phyloP scores from a whole-genome alignment of 1,139 yeast genomes.

The Spathaspora jeffriesii region DNA sequence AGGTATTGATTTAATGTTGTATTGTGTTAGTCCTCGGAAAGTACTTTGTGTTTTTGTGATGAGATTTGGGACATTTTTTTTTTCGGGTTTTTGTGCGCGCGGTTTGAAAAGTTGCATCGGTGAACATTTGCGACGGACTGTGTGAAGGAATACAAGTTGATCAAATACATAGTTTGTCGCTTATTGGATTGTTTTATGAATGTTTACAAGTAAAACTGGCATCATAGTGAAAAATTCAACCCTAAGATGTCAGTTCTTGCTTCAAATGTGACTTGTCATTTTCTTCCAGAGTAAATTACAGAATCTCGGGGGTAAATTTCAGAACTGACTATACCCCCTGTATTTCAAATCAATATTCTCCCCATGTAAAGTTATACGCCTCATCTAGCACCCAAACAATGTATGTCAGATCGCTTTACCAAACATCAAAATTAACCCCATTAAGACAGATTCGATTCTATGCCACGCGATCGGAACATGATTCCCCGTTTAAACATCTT shows the following conservation, averaged over 20 bases:
- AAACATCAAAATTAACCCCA: background rate
- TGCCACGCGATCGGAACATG: constrained; percentile 31
- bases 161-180: too few species aligned
- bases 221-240: background rate
- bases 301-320: background rate
- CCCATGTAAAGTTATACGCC: background rate
- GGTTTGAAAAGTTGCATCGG: background rate
- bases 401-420: background rate
- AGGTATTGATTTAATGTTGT: background rate
- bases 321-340: background rate
- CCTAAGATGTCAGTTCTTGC: too few species aligned
- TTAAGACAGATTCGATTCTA: constrained; percentile 12
- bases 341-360: background rate
- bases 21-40: background rate
- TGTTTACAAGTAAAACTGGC: background rate
- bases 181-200: background rate
- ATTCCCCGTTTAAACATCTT: constrained; percentile 38
- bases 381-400: background rate
- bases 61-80: background rate
- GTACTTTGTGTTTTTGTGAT: background rate
- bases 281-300: background rate
- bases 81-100: background rate
- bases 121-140: background rate
- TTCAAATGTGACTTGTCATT: too few species aligned
- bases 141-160: too few species aligned